phyloP scores from a whole-genome alignment of 306 rosid species.

The Lathyrus tuberosus region DNA sequence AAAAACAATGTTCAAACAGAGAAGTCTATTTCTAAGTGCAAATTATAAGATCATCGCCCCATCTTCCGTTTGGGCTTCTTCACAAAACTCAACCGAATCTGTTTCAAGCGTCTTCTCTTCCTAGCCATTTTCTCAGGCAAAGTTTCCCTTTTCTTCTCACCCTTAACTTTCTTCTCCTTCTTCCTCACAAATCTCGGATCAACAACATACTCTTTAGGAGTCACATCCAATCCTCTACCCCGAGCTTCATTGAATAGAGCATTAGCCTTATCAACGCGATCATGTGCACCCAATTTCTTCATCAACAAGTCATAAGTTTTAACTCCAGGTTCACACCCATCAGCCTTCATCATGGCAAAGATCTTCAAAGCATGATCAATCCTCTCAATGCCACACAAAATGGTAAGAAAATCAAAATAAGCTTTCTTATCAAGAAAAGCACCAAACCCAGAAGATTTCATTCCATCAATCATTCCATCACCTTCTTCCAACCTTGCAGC shows the following conservation, averaged over 20 bases:
- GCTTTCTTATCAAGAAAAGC: constrained; percentile 62
- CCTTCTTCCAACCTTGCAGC: constrained; percentile 84
- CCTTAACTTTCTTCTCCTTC: constrained; percentile 59
- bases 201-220: constrained; percentile 56
- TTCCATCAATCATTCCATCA: constrained; percentile 83
- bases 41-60: constrained; percentile 49
- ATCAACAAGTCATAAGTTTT: constrained; percentile 69
- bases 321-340: constrained; percentile 71
- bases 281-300: constrained; percentile 65
- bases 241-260: constrained; percentile 64
- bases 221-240: constrained; percentile 44
- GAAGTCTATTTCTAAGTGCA: constrained; percentile 30
- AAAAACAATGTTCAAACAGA: constrained; percentile 31
- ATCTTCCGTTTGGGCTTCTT: constrained; percentile 60
- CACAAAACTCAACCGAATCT: constrained; percentile 79
- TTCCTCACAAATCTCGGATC: constrained; percentile 52
- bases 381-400: constrained; percentile 84
- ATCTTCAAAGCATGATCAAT: constrained; percentile 74
- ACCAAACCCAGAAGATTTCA: constrained; percentile 66
- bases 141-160: constrained; percentile 71
- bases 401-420: constrained; percentile 63
- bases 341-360: constrained; percentile 75
- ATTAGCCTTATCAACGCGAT: constrained; percentile 65
- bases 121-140: constrained; percentile 89
- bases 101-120: constrained; percentile 85